Base-by-base conservation (phyloP, 441 rosid species). In the Isatis lusitanica region DNA sequence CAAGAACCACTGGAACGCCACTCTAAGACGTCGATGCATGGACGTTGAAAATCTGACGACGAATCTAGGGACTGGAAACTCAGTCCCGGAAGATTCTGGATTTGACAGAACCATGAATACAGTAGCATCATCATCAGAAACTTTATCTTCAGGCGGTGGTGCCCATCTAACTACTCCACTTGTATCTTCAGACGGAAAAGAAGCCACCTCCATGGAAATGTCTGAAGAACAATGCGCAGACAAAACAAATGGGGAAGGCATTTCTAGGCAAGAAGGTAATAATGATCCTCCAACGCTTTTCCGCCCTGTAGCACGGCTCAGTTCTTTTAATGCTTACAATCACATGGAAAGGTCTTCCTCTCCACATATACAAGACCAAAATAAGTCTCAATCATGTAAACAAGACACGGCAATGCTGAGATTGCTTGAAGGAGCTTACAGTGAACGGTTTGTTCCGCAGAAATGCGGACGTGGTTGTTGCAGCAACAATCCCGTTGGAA, bases 381-480 rank as follows among this genome's bases (percentile, higher is more conserved):
- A 51, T 55, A 61, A 75, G 16, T 42, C 73, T 66, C 89, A 86
- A 50, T 57, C 84, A 38, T 73, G 81, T 52, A 85, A 63, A 72
- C 81, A 83, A 46, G 92, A 88, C 79, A 64, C 81, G 47, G 84
- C 88, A 68, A 80, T 83, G 73, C 68, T 76, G 65, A 86, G 83
- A 83, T 78, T 86, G 83, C 84, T 84, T 61, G 93, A 86, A 78
- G 90, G 81, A 62, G 78, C 79, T 64, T 80, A 81, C 68, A 79
- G 63, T 9, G 94, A 91, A 53, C 80, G 66, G 24, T 68, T 78
- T 59, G 89, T 91, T 79, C 98, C 97, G 74, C 89, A 78, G 55
- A 78, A 81, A 28, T 91, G 97, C 70, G 91, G 96, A 65, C 74
- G 80, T 51, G 88, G 91, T 9, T 93, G 97, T 74, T 91, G 93